Conservation (phyloP, 768 basidiomycete genomes). For the Leccinum olivaceopallidum region DNA sequence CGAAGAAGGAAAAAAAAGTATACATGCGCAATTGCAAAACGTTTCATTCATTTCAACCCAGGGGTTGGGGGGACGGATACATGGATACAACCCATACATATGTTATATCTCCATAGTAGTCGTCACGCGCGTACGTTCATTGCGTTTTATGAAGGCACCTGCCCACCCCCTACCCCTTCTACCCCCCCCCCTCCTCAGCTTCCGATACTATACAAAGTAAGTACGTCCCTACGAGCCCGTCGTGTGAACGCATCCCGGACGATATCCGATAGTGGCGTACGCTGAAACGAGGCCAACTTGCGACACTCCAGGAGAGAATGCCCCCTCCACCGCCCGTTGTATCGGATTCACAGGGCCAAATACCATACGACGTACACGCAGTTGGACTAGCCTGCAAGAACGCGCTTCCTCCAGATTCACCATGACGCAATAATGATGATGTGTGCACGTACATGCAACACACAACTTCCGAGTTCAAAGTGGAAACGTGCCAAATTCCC, state of each 20-base stretch:
- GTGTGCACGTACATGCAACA: background rate
- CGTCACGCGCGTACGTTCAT: conserved; percentile 6
- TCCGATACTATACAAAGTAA: background rate
- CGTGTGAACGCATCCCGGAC: conserved; percentile 25
- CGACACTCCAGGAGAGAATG: background rate
- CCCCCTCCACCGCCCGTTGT: background rate
- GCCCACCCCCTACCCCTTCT: background rate
- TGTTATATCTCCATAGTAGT: background rate
- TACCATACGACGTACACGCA: background rate
- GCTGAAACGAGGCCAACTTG: conserved; percentile 10
- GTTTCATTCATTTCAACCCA: background rate
- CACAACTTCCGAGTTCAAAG: background rate
- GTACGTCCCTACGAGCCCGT: conserved; percentile 10
- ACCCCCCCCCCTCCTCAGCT: background rate
- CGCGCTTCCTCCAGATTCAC: background rate
- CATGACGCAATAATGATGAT: background rate
- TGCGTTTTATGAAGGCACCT: conserved; percentile 20
- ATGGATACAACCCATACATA: background rate
- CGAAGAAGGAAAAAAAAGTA: background rate
- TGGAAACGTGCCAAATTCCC: background rate
- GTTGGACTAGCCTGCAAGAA: background rate
- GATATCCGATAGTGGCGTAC: conserved; percentile 16
- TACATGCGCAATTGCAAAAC: background rate
- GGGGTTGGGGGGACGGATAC: background rate
- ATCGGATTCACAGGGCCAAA: background rate